Percentiles rank a stretch among this genome's conserved stretches.
phyloP scores from a whole-genome alignment of 305 asterid species.

The Petunia hybrid region DNA sequence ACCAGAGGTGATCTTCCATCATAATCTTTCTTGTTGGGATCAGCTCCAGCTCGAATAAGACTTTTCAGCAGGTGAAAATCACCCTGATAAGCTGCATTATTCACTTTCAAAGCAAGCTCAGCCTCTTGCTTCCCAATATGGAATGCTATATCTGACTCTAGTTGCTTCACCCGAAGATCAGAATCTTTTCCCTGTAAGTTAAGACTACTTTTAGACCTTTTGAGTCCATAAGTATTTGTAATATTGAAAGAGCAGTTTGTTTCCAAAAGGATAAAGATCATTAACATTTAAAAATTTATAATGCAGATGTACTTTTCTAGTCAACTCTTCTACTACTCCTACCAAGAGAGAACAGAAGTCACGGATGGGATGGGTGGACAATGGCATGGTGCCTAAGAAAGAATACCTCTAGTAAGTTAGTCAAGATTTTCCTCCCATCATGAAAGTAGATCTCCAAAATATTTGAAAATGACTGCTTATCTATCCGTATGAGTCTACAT shows the following conservation, averaged over 20 bases:
- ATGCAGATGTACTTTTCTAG: conserved; percentile 14
- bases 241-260: background rate
- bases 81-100: conserved; percentile 83
- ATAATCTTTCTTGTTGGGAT: conserved; percentile 82
- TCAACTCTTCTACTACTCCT: background rate
- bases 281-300: background rate
- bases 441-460: conserved; percentile 87
- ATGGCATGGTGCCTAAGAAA: background rate
- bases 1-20: conserved; percentile 96
- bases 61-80: conserved; percentile 80
- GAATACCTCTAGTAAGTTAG: conserved; percentile 80
- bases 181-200: conserved; percentile 69
- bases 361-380: background rate
- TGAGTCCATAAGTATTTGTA: background rate
- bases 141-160: conserved; percentile 73
- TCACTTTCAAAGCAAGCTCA: conserved; percentile 88
- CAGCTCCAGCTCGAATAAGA: conserved; percentile 87
- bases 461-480: conserved; percentile 79
- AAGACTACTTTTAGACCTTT: conserved; percentile 22
- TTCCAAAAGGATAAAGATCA: background rate
- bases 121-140: conserved; percentile 89
- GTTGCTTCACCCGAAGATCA: conserved; percentile 69
- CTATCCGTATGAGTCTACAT: conserved; percentile 83
- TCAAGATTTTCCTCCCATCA: conserved; percentile 79
- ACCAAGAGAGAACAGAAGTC: background rate